These are phyloP conservation scores for Luffa acutangula DNA, from an alignment of 306 rosid species.

Conservation along the genomic window DNA sequence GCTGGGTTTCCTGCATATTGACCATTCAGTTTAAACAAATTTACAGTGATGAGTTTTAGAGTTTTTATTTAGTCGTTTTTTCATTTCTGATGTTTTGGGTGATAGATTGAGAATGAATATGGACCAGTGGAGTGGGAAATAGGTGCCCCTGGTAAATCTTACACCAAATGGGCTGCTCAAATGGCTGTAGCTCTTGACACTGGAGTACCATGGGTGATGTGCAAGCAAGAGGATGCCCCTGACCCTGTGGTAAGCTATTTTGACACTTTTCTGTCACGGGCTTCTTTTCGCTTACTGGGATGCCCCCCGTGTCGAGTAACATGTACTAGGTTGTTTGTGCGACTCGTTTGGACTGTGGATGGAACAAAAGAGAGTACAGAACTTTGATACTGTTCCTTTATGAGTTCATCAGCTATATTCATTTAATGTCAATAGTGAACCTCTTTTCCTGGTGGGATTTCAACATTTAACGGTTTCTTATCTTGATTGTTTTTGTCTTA, in stretches of 20 bases:
- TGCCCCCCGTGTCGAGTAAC: not conserved
- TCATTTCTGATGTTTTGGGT: slow-evolving; percentile 1
- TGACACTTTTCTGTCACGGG: not conserved
- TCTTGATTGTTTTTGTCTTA: slow-evolving; percentile 6
- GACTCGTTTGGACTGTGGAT: not conserved
- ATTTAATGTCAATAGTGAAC: slow-evolving; percentile 3
- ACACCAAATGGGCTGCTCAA: slow-evolving; percentile 77
- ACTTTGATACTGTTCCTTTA: not conserved
- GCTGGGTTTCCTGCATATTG: not conserved
- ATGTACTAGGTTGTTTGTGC: not conserved
- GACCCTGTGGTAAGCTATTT: slow-evolving; percentile 61
- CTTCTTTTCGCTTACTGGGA: not conserved
- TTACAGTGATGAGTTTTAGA: not conserved
- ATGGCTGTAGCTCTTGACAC: slow-evolving; percentile 85
- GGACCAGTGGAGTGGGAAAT: slow-evolving; percentile 92
- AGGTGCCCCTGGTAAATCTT: slow-evolving; percentile 84
- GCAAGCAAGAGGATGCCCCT: slow-evolving; percentile 98
- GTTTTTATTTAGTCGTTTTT: not conserved
- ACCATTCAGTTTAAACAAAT: not conserved
- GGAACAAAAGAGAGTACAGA: not conserved
- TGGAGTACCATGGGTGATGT: slow-evolving; percentile 97
- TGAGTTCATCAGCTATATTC: not conserved
- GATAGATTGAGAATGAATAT: slow-evolving; percentile 86
- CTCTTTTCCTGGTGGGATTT: slow-evolving; percentile 33
- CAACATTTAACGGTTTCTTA: slow-evolving; percentile 5